Evolutionary conservation across 768 basidiomycete genomes (phyloP), one percentile per base, ranked within the genome.

Genomic region (Amanita brunnescens): DNA sequence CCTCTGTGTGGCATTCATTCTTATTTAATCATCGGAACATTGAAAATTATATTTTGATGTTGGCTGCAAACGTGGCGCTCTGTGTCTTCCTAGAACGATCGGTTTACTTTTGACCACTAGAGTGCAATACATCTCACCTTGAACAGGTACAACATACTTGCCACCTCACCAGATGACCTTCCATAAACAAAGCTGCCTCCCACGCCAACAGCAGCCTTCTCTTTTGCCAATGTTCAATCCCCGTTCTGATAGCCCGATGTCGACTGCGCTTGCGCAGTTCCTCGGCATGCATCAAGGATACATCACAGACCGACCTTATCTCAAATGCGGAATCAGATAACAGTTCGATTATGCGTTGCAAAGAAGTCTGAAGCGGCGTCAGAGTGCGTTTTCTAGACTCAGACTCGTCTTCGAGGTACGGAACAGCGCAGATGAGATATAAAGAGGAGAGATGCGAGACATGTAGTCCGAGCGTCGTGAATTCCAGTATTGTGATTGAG

Each of bases 401-500:
- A 12, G 26, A 29, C 7, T 29, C 26, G 26, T 35, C n/a, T 21
- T 44, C 50, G 16, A 51, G 41, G 32, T 34, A 44, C 3, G 50
- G 50, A 18, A 51, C 20, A 26, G 39, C 24, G 33, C 50, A 43
- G 2, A 16, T 24, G 1, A 51, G 3, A 26, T 24, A 44, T 24
- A 34, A 18, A 18, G 42, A 23, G 34, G 41, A 51, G 20, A 35
- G 16, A 44, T 33, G n/a, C 12, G 41, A 38, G 21, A 51, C 50
- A 10, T 44, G 41, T 23, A 20, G 8, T 10, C 41, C 50, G 10
- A 51, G 14, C 26, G 50, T 51, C n/a, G 50, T 42, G 24, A 51
- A 51, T 26, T 51, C 50, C 5, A 51, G 23, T 35, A 51, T 30
- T 8, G 18, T 39, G 2, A 33, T 16, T 20, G 10, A 21, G 9